phyloP scores from a whole-genome alignment of 257 asterid species.

The Cinchona pubescens region DNA sequence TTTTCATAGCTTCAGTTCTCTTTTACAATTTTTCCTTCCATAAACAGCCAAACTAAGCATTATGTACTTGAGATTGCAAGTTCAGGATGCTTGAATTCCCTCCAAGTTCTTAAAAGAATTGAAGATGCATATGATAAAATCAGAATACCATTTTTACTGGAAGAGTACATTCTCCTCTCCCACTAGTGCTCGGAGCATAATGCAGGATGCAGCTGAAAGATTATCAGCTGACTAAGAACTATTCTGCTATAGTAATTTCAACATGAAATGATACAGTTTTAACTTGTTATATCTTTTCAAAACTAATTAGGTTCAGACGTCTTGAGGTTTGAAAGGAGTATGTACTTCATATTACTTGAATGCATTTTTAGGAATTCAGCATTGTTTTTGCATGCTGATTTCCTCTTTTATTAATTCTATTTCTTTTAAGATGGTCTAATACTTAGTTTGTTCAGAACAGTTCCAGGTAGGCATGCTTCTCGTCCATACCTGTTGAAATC shows the following conservation, averaged over 20 bases:
- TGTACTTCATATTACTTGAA: background rate
- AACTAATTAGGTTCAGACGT: background rate
- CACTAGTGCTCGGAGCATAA: background rate
- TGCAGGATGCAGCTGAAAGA: background rate
- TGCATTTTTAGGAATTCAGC: background rate
- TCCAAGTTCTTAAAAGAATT: background rate
- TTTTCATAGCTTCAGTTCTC: background rate
- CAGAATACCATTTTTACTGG: no score
- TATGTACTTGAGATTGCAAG: background rate
- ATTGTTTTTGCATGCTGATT: background rate
- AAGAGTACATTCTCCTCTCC: background rate
- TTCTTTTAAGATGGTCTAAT: slow-evolving; percentile 21
- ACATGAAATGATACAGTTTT: background rate
- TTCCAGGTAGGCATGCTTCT: slow-evolving; percentile 41
- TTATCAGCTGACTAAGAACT: background rate
- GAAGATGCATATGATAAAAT: background rate
- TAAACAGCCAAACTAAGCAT: background rate
- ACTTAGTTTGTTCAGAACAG: slow-evolving; percentile 52
- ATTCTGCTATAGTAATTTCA: background rate
- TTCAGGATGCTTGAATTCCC: background rate
- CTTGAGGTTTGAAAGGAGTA: background rate
- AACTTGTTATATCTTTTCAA: background rate
- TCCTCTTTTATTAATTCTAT: background rate
- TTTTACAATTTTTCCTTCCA: background rate
- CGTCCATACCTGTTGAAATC: slow-evolving; percentile 32